These are phyloP conservation scores for Populus trichocarpa DNA, from an alignment of 441 rosid species.

Conservation along the genomic window DNA sequence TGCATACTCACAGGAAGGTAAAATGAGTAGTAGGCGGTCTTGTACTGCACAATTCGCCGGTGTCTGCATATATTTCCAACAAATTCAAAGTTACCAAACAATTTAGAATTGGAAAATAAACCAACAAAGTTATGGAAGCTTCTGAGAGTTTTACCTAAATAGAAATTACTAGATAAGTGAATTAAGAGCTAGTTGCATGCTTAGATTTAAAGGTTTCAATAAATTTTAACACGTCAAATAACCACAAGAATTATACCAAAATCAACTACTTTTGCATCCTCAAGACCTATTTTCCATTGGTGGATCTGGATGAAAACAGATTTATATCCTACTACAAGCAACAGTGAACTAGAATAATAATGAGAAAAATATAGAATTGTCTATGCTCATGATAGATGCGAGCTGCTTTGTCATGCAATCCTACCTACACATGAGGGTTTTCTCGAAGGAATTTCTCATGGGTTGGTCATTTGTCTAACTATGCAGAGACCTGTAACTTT, in stretches of 20 bases:
- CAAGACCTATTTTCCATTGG: not conserved
- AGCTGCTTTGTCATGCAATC: not conserved
- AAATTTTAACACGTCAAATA: not conserved
- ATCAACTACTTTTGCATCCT: not conserved
- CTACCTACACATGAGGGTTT: not conserved
- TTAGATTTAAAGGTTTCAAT: not conserved
- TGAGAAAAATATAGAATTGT: not conserved
- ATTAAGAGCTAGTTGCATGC: not conserved
- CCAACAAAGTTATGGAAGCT: not conserved
- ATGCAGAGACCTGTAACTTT: not conserved
- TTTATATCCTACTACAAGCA: not conserved
- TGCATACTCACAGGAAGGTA: constrained; percentile 79
- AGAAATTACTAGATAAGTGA: not conserved
- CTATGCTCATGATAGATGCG: not conserved
- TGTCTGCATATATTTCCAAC: constrained; percentile 48
- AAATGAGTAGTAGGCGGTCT: constrained; percentile 86
- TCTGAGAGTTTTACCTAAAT: not conserved
- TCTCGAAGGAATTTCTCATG: no score
- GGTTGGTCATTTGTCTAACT: not conserved
- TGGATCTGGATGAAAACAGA: not conserved
- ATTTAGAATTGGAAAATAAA: not conserved
- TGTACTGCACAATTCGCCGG: constrained; percentile 77
- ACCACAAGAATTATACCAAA: not conserved
- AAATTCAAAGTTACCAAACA: constrained; percentile 6
- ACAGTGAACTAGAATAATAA: not conserved